Percentiles rank a stretch among this genome's conserved stretches.
Conservation (phyloP, 2,329 filamentous ascomycete species). For the Geosmithia morbida region DNA sequence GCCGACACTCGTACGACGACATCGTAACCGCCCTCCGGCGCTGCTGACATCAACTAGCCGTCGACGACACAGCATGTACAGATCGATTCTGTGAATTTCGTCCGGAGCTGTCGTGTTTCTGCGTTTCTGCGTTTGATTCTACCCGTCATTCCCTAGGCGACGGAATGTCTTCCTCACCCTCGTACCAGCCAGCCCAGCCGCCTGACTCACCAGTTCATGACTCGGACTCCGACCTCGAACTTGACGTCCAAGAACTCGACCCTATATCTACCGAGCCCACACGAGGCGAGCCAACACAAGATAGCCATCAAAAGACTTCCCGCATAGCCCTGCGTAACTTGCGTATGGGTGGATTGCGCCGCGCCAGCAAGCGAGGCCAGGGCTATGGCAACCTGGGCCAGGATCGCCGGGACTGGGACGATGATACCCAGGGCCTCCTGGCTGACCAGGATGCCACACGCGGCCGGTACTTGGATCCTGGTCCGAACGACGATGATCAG, state of each 20-base stretch:
- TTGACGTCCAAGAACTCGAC: constrained; percentile 70
- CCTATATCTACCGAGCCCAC: constrained; percentile 31
- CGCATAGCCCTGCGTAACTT: constrained; percentile 58
- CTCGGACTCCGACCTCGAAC: constrained; percentile 58
- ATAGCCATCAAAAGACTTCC: constrained; percentile 29
- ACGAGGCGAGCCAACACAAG: constrained; percentile 7
- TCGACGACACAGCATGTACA: background rate
- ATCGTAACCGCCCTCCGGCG: background rate
- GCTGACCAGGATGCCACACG: constrained; percentile 43
- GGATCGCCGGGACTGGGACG: constrained; percentile 40
- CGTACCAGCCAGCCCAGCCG: constrained; percentile 35
- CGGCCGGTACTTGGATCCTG: constrained; percentile 42
- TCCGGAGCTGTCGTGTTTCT: background rate
- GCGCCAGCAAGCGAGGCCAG: constrained; percentile 36
- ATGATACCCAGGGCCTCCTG: constrained; percentile 54
- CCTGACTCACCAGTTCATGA: constrained; percentile 53
- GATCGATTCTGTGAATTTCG: background rate
- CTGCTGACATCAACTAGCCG: background rate
- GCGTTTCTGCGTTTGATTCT: background rate
- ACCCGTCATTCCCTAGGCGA: constrained; percentile 3
- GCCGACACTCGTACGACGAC: background rate
- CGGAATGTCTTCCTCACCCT: constrained; percentile 43
- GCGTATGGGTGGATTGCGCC: constrained; percentile 50
- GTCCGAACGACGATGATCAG: constrained; percentile 51
- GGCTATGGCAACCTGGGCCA: constrained; percentile 47